Conservation (phyloP, 1,284 basidiomycete species). For the Crepidotus sp. region DNA sequence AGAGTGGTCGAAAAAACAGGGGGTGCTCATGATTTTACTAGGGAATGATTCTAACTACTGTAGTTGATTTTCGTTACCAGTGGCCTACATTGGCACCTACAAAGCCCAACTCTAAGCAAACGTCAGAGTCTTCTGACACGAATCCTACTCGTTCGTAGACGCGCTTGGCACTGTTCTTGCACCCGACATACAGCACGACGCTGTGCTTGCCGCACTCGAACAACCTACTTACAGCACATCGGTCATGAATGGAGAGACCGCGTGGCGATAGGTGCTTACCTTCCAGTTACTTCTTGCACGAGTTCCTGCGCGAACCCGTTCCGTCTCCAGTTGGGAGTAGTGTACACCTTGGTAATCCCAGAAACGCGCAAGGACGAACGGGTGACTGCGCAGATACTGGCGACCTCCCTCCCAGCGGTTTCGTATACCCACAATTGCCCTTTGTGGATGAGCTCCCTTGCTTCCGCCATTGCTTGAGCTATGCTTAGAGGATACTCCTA, state of each 20-base stretch:
- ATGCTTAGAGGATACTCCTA: constrained; percentile 26
- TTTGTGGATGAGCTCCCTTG: constrained; percentile 34
- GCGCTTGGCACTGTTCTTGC: constrained; percentile 37
- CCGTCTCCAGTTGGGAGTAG: constrained; percentile 33
- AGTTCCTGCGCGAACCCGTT: constrained; percentile 38
- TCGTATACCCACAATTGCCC: constrained; percentile 41
- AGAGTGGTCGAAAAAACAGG: constrained; percentile 63
- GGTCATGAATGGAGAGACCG: neutral
- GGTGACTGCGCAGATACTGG: constrained; percentile 41
- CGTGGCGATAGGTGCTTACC: constrained; percentile 23
- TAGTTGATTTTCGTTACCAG: constrained; percentile 27
- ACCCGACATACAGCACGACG: constrained; percentile 42
- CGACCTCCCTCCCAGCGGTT: constrained; percentile 28
- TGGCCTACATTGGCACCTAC: constrained; percentile 32
- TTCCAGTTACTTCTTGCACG: constrained; percentile 34
- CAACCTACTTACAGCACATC: constrained; percentile 23
- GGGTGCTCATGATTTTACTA: constrained; percentile 47
- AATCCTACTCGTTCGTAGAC: constrained; percentile 44
- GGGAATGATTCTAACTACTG: constrained; percentile 17
- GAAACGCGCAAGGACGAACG: constrained; percentile 35
- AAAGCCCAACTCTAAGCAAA: constrained; percentile 38
- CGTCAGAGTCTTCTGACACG: constrained; percentile 31
- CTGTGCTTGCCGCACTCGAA: constrained; percentile 29
- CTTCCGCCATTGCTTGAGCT: constrained; percentile 30
- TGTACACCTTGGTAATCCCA: constrained; percentile 45